A percentile compares a stretch with the other conserved stretches of the same genome.
These are phyloP conservation scores for Suillus decipiens DNA, from an alignment of 768 basidiomycete species.

Conservation along the genomic window DNA sequence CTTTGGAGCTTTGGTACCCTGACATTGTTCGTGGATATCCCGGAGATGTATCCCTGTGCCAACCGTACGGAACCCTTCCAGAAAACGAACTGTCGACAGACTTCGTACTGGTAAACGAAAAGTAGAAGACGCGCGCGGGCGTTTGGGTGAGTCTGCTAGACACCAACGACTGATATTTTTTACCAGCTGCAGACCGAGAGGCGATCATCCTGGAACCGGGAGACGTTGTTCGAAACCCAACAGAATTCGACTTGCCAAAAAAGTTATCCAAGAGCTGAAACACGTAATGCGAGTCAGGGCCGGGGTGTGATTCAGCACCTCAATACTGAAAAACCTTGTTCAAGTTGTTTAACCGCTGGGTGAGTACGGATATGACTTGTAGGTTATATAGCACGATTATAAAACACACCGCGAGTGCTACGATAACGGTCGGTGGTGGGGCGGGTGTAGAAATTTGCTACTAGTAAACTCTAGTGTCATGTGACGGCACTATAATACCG, in stretches of 20 bases:
- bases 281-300: neutral
- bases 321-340: neutral
- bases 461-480: too few relatives aligned
- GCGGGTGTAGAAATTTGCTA: too few relatives aligned
- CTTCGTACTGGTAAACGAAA: neutral
- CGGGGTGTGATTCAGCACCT: neutral
- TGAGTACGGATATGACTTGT: neutral
- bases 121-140: neutral
- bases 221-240: neutral
- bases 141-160: neutral
- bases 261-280: neutral
- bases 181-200: neutral
- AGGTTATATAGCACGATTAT: neutral
- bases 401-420: neutral
- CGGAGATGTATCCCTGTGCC: slow-evolving; percentile 2
- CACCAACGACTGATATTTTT: neutral
- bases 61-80: slow-evolving; percentile 2
- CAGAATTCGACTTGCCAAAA: neutral
- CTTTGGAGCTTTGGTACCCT: slow-evolving; percentile 18
- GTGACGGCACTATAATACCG: too few relatives aligned
- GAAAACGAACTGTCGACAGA: neutral
- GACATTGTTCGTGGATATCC: neutral
- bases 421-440: too few relatives aligned
- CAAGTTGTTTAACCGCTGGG: too few relatives aligned
- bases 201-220: neutral